These are phyloP conservation scores for Pythium angustatum DNA, from an alignment of 352 stramenopile genomes.

Conservation along the genomic window DNA sequence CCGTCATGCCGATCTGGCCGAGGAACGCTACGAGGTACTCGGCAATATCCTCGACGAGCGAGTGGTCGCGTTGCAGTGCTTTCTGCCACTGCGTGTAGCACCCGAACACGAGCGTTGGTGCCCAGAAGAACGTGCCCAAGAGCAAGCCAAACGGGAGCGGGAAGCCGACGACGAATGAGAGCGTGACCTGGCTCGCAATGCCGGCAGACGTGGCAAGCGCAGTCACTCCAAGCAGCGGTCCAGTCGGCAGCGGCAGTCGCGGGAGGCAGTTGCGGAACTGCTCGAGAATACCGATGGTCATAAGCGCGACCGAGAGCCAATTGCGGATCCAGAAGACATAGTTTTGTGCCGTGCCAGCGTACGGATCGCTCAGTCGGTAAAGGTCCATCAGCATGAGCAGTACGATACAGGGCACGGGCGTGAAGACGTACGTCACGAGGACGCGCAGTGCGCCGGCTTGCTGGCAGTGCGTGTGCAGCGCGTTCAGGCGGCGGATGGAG, in stretches of 20 bases:
- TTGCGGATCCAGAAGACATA: slow-evolving; percentile 37
- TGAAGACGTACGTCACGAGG: too few species aligned
- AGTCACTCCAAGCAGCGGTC: neutral
- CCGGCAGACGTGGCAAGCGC: slow-evolving; percentile 30
- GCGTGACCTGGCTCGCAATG: slow-evolving; percentile 25
- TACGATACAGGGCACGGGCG: too few species aligned
- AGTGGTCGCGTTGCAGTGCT: too few species aligned
- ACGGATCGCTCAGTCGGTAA: slow-evolving; percentile 14
- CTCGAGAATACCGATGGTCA: slow-evolving; percentile 34
- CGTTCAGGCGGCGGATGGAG: too few species aligned
- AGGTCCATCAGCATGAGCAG: slow-evolving; percentile 6
- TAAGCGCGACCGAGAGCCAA: too few species aligned
- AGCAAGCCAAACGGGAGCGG: slow-evolving; percentile 39
- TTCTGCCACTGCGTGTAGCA: slow-evolving; percentile 32
- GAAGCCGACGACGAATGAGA: slow-evolving; percentile 45
- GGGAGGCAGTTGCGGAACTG: slow-evolving; percentile 32
- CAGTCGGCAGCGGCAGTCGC: slow-evolving; percentile 20
- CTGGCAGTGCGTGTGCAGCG: too few species aligned
- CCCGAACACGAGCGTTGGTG: slow-evolving; percentile 23
- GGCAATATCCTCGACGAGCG: too few species aligned
- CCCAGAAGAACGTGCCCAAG: slow-evolving; percentile 30
- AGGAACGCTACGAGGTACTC: slow-evolving; percentile 31
- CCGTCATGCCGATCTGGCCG: slow-evolving; percentile 37
- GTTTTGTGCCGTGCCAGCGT: slow-evolving; percentile 34
- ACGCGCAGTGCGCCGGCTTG: too few species aligned